phyloP scores from a whole-genome alignment of 1,139 yeast species.

The Suhomyces terraborum region DNA sequence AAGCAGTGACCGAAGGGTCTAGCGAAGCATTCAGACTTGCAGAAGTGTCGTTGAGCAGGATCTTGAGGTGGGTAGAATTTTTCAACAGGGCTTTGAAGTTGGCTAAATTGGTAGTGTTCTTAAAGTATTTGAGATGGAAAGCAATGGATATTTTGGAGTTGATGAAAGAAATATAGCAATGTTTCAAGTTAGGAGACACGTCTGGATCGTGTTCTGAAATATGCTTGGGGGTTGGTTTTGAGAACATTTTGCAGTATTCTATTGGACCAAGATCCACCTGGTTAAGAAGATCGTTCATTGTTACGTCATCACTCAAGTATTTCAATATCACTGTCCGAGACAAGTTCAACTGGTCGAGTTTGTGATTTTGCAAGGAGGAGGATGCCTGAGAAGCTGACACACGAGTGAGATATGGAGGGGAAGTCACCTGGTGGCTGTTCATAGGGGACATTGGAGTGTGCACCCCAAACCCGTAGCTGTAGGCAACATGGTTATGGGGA shows the following conservation, averaged over 20 bases:
- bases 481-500: conserved; percentile 12
- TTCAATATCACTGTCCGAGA: conserved; percentile 43
- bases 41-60: conserved; percentile 32
- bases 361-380: conserved; percentile 30
- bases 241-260: conserved; percentile 42
- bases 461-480: conserved; percentile 10
- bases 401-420: conserved; percentile 22
- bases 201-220: conserved; percentile 23
- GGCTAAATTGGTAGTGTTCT: conserved; percentile 30
- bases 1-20: conserved; percentile 3
- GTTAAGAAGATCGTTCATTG: conserved; percentile 36
- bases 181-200: conserved; percentile 22
- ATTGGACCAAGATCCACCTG: conserved; percentile 47
- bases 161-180: conserved; percentile 44
- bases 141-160: conserved; percentile 38
- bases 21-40: conserved; percentile 8
- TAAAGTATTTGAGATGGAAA: conserved; percentile 39
- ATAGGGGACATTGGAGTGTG: conserved; percentile 11
- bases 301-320: conserved; percentile 31
- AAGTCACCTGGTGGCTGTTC: conserved; percentile 7
- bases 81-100: conserved; percentile 29
- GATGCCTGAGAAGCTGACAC: conserved; percentile 23
- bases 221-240: conserved; percentile 33
- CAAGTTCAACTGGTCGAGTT: conserved; percentile 36
- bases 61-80: conserved; percentile 35